A percentile compares a stretch with the other conserved stretches of the same genome.
These are phyloP conservation scores for Cucurbita argyrosperma DNA, from an alignment of 306 rosid genomes.

Conservation along the genomic window DNA sequence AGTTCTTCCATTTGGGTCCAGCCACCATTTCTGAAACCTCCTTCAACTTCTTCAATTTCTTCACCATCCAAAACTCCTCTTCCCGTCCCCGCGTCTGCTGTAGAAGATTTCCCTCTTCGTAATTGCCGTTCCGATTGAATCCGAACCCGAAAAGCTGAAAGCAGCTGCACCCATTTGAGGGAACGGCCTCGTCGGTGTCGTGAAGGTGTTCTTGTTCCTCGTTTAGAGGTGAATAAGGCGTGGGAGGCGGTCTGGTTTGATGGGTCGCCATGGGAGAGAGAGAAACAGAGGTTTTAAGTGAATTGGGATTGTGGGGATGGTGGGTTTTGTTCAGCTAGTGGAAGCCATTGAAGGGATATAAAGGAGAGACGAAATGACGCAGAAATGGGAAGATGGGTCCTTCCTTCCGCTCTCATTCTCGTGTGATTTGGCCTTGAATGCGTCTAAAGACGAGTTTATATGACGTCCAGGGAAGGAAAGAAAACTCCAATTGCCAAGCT, in stretches of 20 bases:
- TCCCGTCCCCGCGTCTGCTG: constrained; percentile 1
- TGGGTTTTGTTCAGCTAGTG: neutral
- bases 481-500: neutral
- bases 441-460: neutral
- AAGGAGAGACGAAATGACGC: neutral
- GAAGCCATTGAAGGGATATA: constrained; percentile 6
- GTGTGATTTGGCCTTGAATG: neutral
- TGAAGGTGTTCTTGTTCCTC: constrained; percentile 14
- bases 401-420: neutral
- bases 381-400: neutral
- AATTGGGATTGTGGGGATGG: neutral
- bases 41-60: constrained; percentile 28
- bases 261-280: constrained; percentile 17
- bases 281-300: neutral
- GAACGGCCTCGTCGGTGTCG: constrained; percentile 13
- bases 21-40: constrained; percentile 44
- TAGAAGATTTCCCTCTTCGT: constrained; percentile 11
- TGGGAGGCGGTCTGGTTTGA: constrained; percentile 12
- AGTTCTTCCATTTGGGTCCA: constrained; percentile 69
- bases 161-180: constrained; percentile 29
- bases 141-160: constrained; percentile 16
- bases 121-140: constrained; percentile 8
- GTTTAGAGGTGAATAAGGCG: constrained; percentile 12
- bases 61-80: constrained; percentile 29
- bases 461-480: neutral